Percentiles rank a stretch among this genome's conserved stretches.
These are phyloP conservation scores for Craterostigma plantagineum DNA, from an alignment of 257 asterid genomes.

Conservation along the genomic window DNA sequence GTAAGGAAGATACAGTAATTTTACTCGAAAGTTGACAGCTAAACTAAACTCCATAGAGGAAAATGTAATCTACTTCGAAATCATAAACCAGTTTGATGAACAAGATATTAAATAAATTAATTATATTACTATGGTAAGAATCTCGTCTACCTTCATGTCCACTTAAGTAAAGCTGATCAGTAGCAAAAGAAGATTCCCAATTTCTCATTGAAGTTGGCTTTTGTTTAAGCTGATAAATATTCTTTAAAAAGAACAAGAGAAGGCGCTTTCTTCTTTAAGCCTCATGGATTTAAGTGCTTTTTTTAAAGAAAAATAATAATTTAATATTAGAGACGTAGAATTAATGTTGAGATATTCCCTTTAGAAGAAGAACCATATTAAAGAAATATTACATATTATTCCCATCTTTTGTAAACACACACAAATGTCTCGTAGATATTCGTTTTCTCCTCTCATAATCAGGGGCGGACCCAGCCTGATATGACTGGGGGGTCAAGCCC, in stretches of 20 bases:
- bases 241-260: constrained; percentile 19
- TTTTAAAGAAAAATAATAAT: too few species aligned
- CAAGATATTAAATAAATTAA: too few species aligned
- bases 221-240: constrained; percentile 24
- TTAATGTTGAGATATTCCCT: constrained; percentile 65
- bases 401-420: constrained; percentile 15
- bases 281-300: constrained; percentile 28
- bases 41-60: too few species aligned
- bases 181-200: constrained; percentile 75
- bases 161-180: constrained; percentile 64
- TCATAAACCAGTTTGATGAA: too few species aligned
- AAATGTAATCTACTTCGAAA: too few species aligned
- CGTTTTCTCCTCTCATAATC: too few species aligned
- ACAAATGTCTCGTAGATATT: constrained; percentile 40
- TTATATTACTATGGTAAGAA: constrained; percentile 24
- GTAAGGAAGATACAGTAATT: too few species aligned
- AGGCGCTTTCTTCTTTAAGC: constrained; percentile 21
- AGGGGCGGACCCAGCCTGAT: too few species aligned
- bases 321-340: constrained; percentile 42
- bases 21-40: too few species aligned
- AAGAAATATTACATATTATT: constrained; percentile 14
- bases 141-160: constrained; percentile 60
- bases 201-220: constrained; percentile 2
- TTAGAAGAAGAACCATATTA: too few species aligned
- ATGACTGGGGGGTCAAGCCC: too few species aligned